Conservation (phyloP, 352 stramenopile genomes). For the Pythium oligandrum region DNA sequence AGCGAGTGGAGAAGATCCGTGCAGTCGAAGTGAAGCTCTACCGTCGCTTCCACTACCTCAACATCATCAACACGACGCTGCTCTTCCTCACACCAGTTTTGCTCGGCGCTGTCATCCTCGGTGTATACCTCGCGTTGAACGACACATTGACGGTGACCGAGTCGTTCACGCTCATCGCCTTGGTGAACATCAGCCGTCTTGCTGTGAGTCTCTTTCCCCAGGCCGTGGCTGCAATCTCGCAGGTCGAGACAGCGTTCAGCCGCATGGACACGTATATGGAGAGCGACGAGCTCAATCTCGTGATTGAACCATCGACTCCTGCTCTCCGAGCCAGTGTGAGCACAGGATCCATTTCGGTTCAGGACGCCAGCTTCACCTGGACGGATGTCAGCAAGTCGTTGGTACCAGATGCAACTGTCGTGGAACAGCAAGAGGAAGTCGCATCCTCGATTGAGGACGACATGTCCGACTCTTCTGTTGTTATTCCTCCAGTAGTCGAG, state of each 20-base stretch:
- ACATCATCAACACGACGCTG: slow-evolving; percentile 57
- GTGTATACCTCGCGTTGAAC: slow-evolving; percentile 34
- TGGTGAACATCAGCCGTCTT: slow-evolving; percentile 56
- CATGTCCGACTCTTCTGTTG: slow-evolving; percentile 3
- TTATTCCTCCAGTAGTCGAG: too few relatives aligned
- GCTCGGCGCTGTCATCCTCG: slow-evolving; percentile 34
- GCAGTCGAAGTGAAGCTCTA: slow-evolving; percentile 35
- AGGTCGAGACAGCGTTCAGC: slow-evolving; percentile 17
- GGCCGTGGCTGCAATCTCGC: slow-evolving; percentile 19
- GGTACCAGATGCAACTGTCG: too few relatives aligned
- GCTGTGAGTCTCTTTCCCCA: slow-evolving; percentile 25
- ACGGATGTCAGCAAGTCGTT: background rate
- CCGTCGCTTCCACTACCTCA: slow-evolving; percentile 47
- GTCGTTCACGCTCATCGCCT: slow-evolving; percentile 49
- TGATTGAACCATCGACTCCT: background rate
- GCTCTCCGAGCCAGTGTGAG: slow-evolving; percentile 1
- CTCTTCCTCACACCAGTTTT: slow-evolving; percentile 47
- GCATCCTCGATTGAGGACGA: slow-evolving; percentile 34
- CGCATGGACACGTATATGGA: slow-evolving; percentile 24
- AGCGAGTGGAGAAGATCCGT: slow-evolving; percentile 37
- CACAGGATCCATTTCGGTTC: slow-evolving; percentile 12
- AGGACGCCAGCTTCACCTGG: slow-evolving; percentile 20
- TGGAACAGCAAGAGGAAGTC: too few relatives aligned
- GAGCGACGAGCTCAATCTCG: slow-evolving; percentile 14
- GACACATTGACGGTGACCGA: slow-evolving; percentile 38